These are phyloP conservation scores for Saccharomycopsis sp. DNA, from an alignment of 805 yeast species.

Conservation along the genomic window DNA sequence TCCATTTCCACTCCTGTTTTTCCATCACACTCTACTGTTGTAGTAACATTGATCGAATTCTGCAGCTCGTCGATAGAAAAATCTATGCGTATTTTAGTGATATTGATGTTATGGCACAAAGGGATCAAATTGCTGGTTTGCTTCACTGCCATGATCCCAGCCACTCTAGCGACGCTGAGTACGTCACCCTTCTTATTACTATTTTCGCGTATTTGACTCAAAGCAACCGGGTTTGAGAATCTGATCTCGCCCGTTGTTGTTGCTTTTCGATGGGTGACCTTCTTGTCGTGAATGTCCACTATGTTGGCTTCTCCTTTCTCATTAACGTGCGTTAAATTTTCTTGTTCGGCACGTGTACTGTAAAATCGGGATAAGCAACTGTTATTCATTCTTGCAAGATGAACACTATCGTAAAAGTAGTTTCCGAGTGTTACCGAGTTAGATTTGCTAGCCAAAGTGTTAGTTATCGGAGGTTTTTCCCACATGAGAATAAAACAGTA, in stretches of 20 bases:
- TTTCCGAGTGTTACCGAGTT: not conserved
- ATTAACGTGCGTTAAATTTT: conserved; percentile 34
- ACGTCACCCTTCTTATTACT: conserved; percentile 48
- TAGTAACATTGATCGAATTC: conserved; percentile 28
- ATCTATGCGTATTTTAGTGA: conserved; percentile 36
- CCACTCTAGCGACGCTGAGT: conserved; percentile 38
- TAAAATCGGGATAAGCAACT: conserved; percentile 3
- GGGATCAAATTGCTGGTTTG: conserved; percentile 42
- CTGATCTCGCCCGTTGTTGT: conserved; percentile 36
- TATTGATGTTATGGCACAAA: conserved; percentile 41
- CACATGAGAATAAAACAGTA: not conserved
- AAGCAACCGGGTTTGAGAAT: conserved; percentile 32
- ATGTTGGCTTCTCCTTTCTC: conserved; percentile 38
- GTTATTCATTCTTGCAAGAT: not conserved
- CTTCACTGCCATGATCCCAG: conserved; percentile 48
- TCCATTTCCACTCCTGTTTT: conserved; percentile 57
- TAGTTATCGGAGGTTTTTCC: not conserved
- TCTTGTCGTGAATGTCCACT: conserved; percentile 42
- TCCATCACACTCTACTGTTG: conserved; percentile 41
- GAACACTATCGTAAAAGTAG: not conserved
- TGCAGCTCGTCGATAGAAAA: conserved; percentile 24
- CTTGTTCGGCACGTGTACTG: not conserved
- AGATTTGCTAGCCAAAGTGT: not conserved
- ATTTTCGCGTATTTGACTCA: conserved; percentile 31
- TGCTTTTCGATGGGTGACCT: conserved; percentile 36